Base-by-base conservation (phyloP, 192 early-diverging fungal species). In the Umbelopsis ramanniana region DNA sequence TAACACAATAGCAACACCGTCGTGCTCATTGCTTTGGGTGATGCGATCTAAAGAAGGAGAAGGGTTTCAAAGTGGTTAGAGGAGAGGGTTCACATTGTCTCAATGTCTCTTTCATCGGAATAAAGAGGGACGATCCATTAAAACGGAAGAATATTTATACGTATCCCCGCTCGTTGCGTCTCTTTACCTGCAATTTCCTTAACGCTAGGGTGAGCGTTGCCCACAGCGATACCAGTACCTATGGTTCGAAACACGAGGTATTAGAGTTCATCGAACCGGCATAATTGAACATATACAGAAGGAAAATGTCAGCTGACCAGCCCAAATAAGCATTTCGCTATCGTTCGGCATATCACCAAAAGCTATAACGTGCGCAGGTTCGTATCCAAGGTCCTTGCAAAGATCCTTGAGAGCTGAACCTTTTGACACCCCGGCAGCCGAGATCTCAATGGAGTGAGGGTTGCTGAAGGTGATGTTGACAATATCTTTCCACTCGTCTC, bases 321-420 rank as follows among this genome's bases (percentile, higher is more conserved):
- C 83, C 48, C 46, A 81, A 17, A 76, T 57, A 14, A 86, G 68
- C 81, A 86, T 84, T 68, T 86, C 83, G 19, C 70, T 70, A 53
- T 86, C 85, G 35, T 86, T 86, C 26, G 81, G 66, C 67, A 84
- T 72, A 50, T 86, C 85, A 15, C 85, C 85, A 71, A 86, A 86
- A 0, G 85, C 85, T 8, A 83, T 80, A 0, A 85, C 76, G 3
- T 78, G 69, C 6, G 68, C 35, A 2, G 50, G 57, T 0, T 69
- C 35, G 15, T 83, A 45, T 5, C 52, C 48, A 21, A 76, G 12
- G 6, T 54, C 66, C 9, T 76, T 68, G 54, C 81, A 82, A 24
- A 81, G 72, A n/a, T 73, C 68, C 1, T 29, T 35, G 2, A 86
- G 76, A 37, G 81, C 78, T 1, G 76, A 63, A 6, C 83, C 83